phyloP scores from a whole-genome alignment of 2,329 filamentous ascomycete species.

The Pseudogymnoascus sp. region DNA sequence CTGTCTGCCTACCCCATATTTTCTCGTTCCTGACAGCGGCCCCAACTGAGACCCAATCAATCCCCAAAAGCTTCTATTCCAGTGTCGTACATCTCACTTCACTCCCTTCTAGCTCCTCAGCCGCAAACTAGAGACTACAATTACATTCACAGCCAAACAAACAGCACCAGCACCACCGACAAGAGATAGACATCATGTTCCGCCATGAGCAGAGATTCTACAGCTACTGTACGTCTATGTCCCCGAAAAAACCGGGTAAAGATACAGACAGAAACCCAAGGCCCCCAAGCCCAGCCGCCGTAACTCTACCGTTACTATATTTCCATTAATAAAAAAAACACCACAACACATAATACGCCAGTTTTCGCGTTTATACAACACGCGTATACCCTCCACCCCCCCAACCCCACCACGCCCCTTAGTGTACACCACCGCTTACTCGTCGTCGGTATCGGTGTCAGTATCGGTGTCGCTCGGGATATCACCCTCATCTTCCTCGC shows the following conservation, averaged over 20 bases:
- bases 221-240: neutral
- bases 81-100: neutral
- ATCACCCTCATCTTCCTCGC: constrained; percentile 57
- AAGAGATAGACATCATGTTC: neutral
- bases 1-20: neutral
- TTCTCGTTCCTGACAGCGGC: neutral
- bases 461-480: constrained; percentile 62
- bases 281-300: neutral
- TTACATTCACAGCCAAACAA: neutral
- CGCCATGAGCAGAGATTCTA: neutral
- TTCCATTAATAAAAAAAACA: neutral
- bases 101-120: neutral
- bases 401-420: neutral
- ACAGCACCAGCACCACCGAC: neutral
- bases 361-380: constrained; percentile 2
- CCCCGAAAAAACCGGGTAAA: neutral
- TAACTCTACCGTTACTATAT: neutral
- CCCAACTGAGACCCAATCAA: neutral
- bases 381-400: neutral
- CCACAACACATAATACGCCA: constrained; percentile 3
- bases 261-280: neutral
- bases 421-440: constrained; percentile 19
- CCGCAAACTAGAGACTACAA: neutral
- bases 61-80: neutral
- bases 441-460: constrained; percentile 50